phyloP scores from a whole-genome alignment of 306 rosid species.

The Argentina anserina region DNA sequence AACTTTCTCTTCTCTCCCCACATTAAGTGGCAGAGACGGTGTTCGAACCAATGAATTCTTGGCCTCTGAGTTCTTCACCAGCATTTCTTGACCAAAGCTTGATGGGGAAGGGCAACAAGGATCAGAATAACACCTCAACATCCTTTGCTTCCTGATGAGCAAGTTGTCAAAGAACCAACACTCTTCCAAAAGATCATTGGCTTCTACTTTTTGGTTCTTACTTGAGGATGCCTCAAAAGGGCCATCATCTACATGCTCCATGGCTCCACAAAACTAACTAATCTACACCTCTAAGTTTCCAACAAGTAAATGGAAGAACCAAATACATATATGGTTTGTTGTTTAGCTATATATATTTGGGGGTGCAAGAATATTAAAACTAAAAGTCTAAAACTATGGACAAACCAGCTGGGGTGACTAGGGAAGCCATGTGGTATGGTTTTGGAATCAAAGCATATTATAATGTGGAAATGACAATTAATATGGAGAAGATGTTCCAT shows the following conservation, averaged over 20 bases:
- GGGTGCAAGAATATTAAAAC: conserved; percentile 7
- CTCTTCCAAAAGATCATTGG: conserved; percentile 70
- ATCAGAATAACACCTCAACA: conserved; percentile 64
- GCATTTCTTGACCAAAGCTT: conserved; percentile 28
- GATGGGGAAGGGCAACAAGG: conserved; percentile 44
- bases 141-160: conserved; percentile 44
- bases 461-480: conserved; percentile 3
- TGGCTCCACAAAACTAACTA: conserved; percentile 27
- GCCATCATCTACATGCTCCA: conserved; percentile 36
- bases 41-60: conserved; percentile 30
- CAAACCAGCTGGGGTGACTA: conserved; percentile 22
- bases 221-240: conserved; percentile 32
- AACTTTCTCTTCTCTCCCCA: conserved; percentile 35
- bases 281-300: not conserved
- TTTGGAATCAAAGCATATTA: conserved; percentile 24
- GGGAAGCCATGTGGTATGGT: conserved; percentile 44
- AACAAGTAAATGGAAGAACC: not conserved
- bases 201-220: conserved; percentile 39
- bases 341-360: not conserved
- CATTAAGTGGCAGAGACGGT: conserved; percentile 51
- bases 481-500: conserved; percentile 13
- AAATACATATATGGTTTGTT: conserved; percentile 1
- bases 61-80: conserved; percentile 9
- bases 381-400: conserved; percentile 17
- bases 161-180: conserved; percentile 77